Evolutionary conservation across 1,139 yeast genomes (phyloP).

Genomic region (Yamadazyma siamensis): DNA sequence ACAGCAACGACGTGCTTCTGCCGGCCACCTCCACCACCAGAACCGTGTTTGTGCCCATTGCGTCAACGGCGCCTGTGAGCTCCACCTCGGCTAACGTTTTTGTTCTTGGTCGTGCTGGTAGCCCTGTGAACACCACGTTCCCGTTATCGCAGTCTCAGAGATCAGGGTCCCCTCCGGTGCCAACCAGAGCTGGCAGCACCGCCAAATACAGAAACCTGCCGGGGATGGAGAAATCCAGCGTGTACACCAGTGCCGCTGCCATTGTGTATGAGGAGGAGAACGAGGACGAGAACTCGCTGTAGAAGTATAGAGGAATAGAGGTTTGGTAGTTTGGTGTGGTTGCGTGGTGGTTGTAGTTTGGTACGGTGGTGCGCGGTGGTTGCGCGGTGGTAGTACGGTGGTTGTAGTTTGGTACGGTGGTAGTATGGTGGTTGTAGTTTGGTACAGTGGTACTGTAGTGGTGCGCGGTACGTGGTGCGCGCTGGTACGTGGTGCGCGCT

Average conservation of each 20-base stretch:
- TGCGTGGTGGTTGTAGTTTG: too few species aligned
- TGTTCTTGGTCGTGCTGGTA: conserved; percentile 3
- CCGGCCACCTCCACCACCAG: conserved; percentile 13
- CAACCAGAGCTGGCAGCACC: conserved; percentile 8
- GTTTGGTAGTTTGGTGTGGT: too few species aligned
- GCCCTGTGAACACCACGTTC: conserved; percentile 5
- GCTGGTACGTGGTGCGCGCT: too few species aligned
- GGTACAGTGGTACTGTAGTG: too few species aligned
- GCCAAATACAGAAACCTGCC: conserved; percentile 6
- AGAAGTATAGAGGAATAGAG: conserved; percentile 1
- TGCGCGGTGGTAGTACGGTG: too few species aligned
- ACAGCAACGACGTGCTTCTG: conserved; percentile 21
- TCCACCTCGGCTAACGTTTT: conserved; percentile 2
- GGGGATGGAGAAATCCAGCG: conserved; percentile 5
- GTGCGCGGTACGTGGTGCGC: too few species aligned
- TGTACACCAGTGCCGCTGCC: conserved; percentile 5
- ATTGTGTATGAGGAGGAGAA: conserved; percentile 20
- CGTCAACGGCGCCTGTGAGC: too few species aligned
- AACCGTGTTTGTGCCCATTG: conserved; percentile 1
- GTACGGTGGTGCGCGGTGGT: too few species aligned
- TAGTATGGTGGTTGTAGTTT: too few species aligned
- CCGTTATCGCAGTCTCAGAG: conserved; percentile 17
- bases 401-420: too few species aligned
- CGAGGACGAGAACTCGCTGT: conserved; percentile 14
- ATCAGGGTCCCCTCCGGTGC: conserved; percentile 37